A percentile compares a stretch with the other conserved stretches of the same genome.
Evolutionary conservation across 179 eudicot species (phyloP).

Genomic region (Spergularia azorica): DNA sequence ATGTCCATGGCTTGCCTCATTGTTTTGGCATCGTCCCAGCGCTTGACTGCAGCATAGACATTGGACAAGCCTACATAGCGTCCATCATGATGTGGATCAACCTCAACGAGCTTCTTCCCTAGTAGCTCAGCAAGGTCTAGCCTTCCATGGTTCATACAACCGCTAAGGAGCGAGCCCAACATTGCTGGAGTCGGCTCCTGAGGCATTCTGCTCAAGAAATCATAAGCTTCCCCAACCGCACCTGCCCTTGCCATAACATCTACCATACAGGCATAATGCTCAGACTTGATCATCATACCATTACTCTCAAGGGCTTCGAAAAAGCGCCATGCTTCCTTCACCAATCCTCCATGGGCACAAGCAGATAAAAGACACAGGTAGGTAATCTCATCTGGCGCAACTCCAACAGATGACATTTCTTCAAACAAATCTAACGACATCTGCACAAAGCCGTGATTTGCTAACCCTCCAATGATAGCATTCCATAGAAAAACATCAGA

Average conservation of each 20-base stretch:
- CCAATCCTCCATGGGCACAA: constrained; percentile 78
- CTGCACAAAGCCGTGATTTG: constrained; percentile 57
- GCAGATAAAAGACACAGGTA: constrained; percentile 65
- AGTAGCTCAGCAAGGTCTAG: constrained; percentile 66
- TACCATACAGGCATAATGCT: constrained; percentile 83
- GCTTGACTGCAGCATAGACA: constrained; percentile 57
- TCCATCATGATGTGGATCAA: constrained; percentile 78
- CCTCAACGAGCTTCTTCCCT: constrained; percentile 67
- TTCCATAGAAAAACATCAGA: constrained; percentile 77
- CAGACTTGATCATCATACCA: constrained; percentile 52
- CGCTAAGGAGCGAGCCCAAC: constrained; percentile 71
- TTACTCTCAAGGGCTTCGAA: constrained; percentile 43
- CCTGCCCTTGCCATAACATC: constrained; percentile 81
- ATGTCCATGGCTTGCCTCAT: constrained; percentile 70
- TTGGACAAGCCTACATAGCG: constrained; percentile 77
- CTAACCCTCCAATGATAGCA: constrained; percentile 78
- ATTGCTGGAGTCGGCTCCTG: constrained; percentile 57
- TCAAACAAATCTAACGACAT: constrained; percentile 52
- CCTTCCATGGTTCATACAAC: constrained; percentile 67
- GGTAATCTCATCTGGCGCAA: constrained; percentile 66
- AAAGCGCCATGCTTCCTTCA: constrained; percentile 63
- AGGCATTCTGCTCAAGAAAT: constrained; percentile 59
- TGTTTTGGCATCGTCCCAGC: constrained; percentile 66
- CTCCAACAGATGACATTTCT: constrained; percentile 51
- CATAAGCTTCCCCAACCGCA: constrained; percentile 54